Evolutionary conservation across 2,329 filamentous ascomycete genomes (phyloP).

Genomic region (Hypoxylon sp.): DNA sequence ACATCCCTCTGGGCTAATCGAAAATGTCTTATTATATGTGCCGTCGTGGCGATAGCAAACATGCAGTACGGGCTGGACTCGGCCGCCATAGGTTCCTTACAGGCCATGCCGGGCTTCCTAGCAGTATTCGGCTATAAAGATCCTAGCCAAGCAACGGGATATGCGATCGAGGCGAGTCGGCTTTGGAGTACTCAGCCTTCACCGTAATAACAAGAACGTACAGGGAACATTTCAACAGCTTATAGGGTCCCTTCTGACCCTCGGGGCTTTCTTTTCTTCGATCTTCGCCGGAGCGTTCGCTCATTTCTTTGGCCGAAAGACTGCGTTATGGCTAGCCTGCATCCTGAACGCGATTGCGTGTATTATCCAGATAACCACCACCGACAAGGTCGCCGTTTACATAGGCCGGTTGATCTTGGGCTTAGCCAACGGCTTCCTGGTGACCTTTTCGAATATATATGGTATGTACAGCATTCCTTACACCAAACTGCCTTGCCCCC

Average conservation of each 20-base stretch:
- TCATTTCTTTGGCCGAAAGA: conserved; percentile 55
- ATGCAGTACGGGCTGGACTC: conserved; percentile 62
- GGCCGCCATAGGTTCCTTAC: conserved; percentile 53
- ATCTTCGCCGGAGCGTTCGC: conserved; percentile 57
- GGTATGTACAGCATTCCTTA: conserved; percentile 8
- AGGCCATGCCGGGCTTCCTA: conserved; percentile 61
- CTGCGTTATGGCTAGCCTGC: conserved; percentile 57
- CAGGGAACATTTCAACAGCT: conserved; percentile 60
- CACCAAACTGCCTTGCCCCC: background rate
- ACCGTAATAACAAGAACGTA: conserved; percentile 37
- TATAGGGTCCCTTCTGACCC: conserved; percentile 59
- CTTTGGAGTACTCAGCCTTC: background rate
- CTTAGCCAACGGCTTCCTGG: conserved; percentile 54
- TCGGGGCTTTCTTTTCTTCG: conserved; percentile 59
- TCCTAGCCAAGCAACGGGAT: conserved; percentile 46
- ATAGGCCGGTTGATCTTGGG: conserved; percentile 55
- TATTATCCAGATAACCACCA: conserved; percentile 54
- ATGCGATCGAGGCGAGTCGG: conserved; percentile 51
- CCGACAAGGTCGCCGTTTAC: conserved; percentile 52
- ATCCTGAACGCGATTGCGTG: conserved; percentile 53
- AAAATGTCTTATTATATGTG: conserved; percentile 57
- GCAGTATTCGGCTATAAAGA: conserved; percentile 59
- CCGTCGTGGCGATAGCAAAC: conserved; percentile 55
- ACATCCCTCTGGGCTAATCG: conserved; percentile 50
- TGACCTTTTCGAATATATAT: conserved; percentile 57